Conservation (phyloP, 192 early-diverging fungal species). For the Entomortierella lignicola region DNA sequence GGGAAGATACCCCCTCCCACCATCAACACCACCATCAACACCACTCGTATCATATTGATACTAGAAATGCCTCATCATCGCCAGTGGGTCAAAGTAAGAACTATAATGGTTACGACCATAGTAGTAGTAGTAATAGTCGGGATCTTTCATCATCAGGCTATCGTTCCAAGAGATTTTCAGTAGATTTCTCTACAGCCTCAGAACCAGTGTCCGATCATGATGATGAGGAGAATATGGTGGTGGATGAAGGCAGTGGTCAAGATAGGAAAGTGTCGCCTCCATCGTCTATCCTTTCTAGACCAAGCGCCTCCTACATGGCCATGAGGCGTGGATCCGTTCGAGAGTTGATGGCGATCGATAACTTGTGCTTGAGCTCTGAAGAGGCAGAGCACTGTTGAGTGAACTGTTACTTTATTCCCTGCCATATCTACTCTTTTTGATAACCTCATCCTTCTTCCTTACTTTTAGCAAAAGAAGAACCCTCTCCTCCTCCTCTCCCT, state of each 20-base stretch:
- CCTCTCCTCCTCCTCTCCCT: no score
- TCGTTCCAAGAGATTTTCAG: conserved; percentile 31
- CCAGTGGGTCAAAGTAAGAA: conserved; percentile 25
- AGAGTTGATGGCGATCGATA: conserved; percentile 49
- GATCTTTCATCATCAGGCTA: conserved; percentile 8
- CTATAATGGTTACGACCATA: conserved; percentile 17
- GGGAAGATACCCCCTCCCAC: conserved; percentile 6
- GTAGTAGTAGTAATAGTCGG: conserved; percentile 13
- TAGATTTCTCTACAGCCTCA: conserved; percentile 37
- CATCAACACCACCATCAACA: no score
- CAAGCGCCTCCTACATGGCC: conserved; percentile 27
- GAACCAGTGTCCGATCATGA: conserved; percentile 36
- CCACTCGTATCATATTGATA: conserved; percentile 46
- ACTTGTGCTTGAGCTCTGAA: conserved; percentile 46
- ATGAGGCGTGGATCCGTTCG: conserved; percentile 45
- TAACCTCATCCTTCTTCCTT: no score
- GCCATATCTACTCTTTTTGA: not conserved
- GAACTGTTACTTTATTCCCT: not conserved
- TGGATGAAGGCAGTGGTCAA: conserved; percentile 9
- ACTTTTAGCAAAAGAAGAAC: no score
- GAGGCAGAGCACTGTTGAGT: conserved; percentile 34
- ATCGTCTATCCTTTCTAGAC: not conserved
- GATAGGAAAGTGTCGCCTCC: not conserved
- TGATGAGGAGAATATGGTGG: conserved; percentile 25
- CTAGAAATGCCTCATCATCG: conserved; percentile 10